These are phyloP conservation scores for Plantago coronopus DNA, from an alignment of 305 asterid species.

Conservation along the genomic window DNA sequence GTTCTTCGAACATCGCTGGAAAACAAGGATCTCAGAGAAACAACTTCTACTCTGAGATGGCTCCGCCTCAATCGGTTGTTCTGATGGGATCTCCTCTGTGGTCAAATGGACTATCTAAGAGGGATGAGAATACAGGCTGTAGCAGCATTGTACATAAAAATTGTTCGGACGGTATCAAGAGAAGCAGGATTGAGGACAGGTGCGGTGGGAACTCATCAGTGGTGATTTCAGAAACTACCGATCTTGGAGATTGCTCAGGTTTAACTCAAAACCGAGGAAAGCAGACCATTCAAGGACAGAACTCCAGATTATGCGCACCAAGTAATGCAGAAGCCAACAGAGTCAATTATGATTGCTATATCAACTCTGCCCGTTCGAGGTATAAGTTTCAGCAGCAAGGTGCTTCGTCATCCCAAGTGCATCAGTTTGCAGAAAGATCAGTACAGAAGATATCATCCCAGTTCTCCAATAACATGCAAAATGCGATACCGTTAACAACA, in stretches of 20 bases:
- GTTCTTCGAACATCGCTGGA: slow-evolving; percentile 22
- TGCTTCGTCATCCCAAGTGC: slow-evolving; percentile 30
- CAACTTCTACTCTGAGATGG: slow-evolving; percentile 25
- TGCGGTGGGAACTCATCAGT: slow-evolving; percentile 29
- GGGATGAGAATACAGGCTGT: slow-evolving; percentile 15
- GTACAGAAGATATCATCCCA: slow-evolving; percentile 24
- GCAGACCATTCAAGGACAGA: slow-evolving; percentile 26
- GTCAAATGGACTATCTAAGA: slow-evolving; percentile 26
- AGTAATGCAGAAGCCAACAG: slow-evolving; percentile 28
- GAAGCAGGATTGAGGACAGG: slow-evolving; percentile 29
- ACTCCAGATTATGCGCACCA: slow-evolving; percentile 26
- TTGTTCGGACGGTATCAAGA: slow-evolving; percentile 30
- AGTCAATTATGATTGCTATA: slow-evolving; percentile 24
- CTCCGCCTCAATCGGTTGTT: slow-evolving; percentile 26
- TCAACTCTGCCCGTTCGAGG: slow-evolving; percentile 22
- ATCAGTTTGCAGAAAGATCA: slow-evolving; percentile 28
- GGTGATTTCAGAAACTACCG: slow-evolving; percentile 32
- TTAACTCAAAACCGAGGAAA: slow-evolving; percentile 29
- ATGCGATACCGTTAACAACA: slow-evolving; percentile 26
- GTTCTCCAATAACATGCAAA: slow-evolving; percentile 24
- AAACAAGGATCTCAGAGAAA: slow-evolving; percentile 46
- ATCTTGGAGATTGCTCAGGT: slow-evolving; percentile 30
- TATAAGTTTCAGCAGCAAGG: slow-evolving; percentile 36
- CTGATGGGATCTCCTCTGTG: slow-evolving; percentile 38
- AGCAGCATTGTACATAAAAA: slow-evolving; percentile 27